Evolutionary conservation across 2,329 filamentous ascomycete genomes (phyloP).

Genomic region (Pseudocercospora crystallina): DNA sequence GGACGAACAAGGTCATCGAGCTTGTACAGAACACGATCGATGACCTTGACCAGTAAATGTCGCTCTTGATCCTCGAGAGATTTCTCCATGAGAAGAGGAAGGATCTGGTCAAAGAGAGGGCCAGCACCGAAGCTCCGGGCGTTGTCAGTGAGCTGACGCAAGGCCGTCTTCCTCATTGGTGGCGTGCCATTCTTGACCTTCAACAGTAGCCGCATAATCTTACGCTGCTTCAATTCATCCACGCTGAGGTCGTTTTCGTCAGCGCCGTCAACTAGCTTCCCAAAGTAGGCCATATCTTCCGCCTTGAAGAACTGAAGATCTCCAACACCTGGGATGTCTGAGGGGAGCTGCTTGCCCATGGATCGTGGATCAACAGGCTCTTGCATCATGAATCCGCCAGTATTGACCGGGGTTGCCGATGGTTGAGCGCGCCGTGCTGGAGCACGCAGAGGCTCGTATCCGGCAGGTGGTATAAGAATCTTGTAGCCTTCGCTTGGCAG

Average conservation of each 20-base stretch:
- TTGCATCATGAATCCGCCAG: slow-evolving; percentile 94
- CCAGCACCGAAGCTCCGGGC: slow-evolving; percentile 93
- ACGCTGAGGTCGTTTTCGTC: slow-evolving; percentile 91
- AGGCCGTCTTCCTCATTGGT: slow-evolving; percentile 95
- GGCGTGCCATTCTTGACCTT: slow-evolving; percentile 99
- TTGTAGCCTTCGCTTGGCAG: slow-evolving; percentile 92
- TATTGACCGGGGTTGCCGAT: slow-evolving; percentile 65
- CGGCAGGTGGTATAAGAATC: slow-evolving; percentile 83
- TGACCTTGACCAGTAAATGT: slow-evolving; percentile 97
- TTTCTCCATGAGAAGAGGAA: slow-evolving; percentile 97
- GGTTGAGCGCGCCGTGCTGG: slow-evolving; percentile 73
- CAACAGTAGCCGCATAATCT: slow-evolving; percentile 93
- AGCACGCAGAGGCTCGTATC: slow-evolving; percentile 81
- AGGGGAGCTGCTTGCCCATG: slow-evolving; percentile 86
- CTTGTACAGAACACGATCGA: slow-evolving; percentile 97
- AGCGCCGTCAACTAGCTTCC: slow-evolving; percentile 90
- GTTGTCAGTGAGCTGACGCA: slow-evolving; percentile 96
- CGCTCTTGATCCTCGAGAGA: slow-evolving; percentile 96
- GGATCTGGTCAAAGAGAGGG: slow-evolving; percentile 92
- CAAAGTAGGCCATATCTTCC: slow-evolving; percentile 98
- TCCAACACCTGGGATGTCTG: slow-evolving; percentile 92
- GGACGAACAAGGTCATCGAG: slow-evolving; percentile 93
- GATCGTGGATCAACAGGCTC: slow-evolving; percentile 81
- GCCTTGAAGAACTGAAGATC: slow-evolving; percentile 98
- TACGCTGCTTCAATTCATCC: slow-evolving; percentile 94